Evolutionary conservation across 2,329 filamentous ascomycete species (phyloP).

Genomic region (Alternaria atra): DNA sequence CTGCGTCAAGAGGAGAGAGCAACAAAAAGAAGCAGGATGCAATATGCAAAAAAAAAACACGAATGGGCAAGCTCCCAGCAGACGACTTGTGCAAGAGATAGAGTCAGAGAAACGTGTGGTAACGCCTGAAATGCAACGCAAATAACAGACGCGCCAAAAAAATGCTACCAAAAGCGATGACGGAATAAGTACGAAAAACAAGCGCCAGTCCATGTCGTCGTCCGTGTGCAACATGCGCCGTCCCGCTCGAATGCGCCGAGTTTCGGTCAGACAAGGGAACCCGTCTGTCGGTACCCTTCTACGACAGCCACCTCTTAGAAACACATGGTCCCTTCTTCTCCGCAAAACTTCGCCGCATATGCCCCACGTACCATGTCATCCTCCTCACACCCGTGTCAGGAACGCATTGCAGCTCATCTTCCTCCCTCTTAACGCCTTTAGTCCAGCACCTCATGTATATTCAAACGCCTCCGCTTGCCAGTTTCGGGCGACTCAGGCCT

Average conservation of each 20-base stretch:
- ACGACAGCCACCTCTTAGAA: background rate
- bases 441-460: conserved; percentile 50
- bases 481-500: conserved; percentile 44
- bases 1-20: background rate
- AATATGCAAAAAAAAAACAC: background rate
- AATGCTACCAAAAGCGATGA: background rate
- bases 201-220: background rate
- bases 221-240: conserved; percentile 9
- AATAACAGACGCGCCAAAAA: conserved; percentile 1
- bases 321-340: conserved; percentile 5
- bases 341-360: background rate
- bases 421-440: conserved; percentile 18
- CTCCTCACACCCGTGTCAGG: background rate
- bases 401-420: conserved; percentile 9
- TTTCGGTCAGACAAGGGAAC: conserved; percentile 19
- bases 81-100: background rate
- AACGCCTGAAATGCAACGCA: conserved; percentile 10
- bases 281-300: conserved; percentile 9
- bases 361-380: background rate
- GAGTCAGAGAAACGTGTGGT: conserved; percentile 5
- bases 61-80: background rate
- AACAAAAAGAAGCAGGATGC: background rate
- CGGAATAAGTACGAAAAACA: background rate
- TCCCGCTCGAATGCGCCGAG: conserved; percentile 2
- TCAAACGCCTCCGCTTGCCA: conserved; percentile 47